Evolutionary conservation across 805 yeast genomes (phyloP).

Genomic region (Maudiozyma serrabonitensis): DNA sequence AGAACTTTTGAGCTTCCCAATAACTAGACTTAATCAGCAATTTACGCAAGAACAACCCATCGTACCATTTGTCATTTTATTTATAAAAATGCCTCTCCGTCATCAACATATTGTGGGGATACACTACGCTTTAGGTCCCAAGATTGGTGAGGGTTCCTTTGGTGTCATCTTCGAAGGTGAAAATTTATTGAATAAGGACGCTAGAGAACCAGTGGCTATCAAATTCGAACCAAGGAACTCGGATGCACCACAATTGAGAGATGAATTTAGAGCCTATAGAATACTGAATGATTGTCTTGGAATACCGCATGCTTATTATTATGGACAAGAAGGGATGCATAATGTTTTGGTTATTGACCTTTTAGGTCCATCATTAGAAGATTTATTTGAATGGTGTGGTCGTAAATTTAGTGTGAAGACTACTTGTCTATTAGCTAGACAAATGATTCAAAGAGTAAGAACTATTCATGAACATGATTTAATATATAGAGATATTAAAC

Average conservation of each 20-base stretch:
- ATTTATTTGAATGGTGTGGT: slow-evolving; percentile 96
- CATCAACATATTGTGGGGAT: slow-evolving; percentile 35
- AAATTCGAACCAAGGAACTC: slow-evolving; percentile 87
- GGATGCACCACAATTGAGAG: slow-evolving; percentile 95
- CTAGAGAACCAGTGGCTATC: slow-evolving; percentile 5
- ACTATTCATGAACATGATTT: slow-evolving; percentile 81
- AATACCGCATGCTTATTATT: slow-evolving; percentile 92
- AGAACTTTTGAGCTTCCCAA: no score
- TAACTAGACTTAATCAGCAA: no score
- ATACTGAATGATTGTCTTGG: slow-evolving; percentile 75
- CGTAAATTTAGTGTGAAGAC: slow-evolving; percentile 81
- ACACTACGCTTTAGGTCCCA: slow-evolving; percentile 73
- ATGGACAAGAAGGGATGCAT: slow-evolving; percentile 97
- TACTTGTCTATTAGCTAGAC: slow-evolving; percentile 86
- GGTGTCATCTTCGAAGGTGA: slow-evolving; percentile 79
- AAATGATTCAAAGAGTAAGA: slow-evolving; percentile 84
- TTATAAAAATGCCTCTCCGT: background rate
- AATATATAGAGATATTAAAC: slow-evolving; percentile 94
- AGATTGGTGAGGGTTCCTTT: slow-evolving; percentile 82
- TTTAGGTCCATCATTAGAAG: slow-evolving; percentile 92
- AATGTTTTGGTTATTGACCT: slow-evolving; percentile 89
- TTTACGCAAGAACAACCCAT: no score
- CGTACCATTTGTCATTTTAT: no score
- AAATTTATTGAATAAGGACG: slow-evolving; percentile 44
- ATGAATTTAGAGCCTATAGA: slow-evolving; percentile 92